Evolutionary conservation across 176 grass and related monocot genomes (phyloP).

Genomic region (Eragrostis curvula): DNA sequence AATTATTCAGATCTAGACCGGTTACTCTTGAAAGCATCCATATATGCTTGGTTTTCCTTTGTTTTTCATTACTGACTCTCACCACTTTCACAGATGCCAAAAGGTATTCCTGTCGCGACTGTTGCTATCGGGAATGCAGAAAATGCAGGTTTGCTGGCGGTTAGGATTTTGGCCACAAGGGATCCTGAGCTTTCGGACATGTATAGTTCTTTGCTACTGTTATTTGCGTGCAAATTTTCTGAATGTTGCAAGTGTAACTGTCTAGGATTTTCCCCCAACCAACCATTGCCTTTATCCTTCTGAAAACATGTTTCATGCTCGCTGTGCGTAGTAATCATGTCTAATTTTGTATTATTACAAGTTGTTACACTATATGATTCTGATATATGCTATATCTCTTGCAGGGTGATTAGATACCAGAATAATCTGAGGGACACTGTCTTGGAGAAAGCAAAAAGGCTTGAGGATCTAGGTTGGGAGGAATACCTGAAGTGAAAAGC

Average conservation of each 20-base stretch:
- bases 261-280: background rate
- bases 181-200: slow-evolving; percentile 73
- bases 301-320: background rate
- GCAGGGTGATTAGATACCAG: slow-evolving; percentile 61
- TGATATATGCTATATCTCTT: slow-evolving; percentile 31
- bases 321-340: background rate
- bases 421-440: slow-evolving; percentile 66
- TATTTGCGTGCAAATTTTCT: slow-evolving; percentile 24
- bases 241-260: background rate
- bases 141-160: slow-evolving; percentile 87
- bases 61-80: background rate
- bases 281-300: background rate
- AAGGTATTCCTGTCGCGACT: slow-evolving; percentile 84
- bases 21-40: background rate
- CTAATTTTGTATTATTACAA: slow-evolving; percentile 7
- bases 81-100: slow-evolving; percentile 72
- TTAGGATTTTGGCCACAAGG: slow-evolving; percentile 58
- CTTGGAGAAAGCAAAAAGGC: slow-evolving; percentile 72
- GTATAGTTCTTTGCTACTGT: slow-evolving; percentile 39
- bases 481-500: slow-evolving; percentile 59
- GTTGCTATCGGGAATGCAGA: slow-evolving; percentile 79
- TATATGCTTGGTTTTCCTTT: background rate
- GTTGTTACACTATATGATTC: background rate
- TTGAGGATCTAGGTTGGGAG: slow-evolving; percentile 67
- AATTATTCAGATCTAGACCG: slow-evolving; percentile 5